phyloP scores from a whole-genome alignment of 2,329 filamentous ascomycete species.

The Colletotrichum plurivorum region DNA sequence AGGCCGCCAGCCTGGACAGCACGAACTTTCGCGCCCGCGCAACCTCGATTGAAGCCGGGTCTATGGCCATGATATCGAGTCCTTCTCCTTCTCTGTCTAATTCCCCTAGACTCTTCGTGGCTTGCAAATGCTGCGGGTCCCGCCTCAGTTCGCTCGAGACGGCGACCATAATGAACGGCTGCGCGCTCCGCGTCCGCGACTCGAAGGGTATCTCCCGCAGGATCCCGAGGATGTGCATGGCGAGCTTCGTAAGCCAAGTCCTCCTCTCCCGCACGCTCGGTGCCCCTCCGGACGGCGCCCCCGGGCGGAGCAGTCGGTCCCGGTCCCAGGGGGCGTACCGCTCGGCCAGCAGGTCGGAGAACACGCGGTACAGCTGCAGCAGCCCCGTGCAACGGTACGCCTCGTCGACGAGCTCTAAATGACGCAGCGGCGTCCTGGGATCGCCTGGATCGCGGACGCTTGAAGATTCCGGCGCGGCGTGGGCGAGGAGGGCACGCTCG shows the following conservation, averaged over 20 bases:
- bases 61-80: neutral
- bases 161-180: conserved; percentile 40
- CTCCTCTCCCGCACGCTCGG: conserved; percentile 39
- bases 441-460: conserved; percentile 40
- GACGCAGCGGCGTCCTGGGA: conserved; percentile 35
- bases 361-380: conserved; percentile 44
- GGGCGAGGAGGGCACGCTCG: conserved; percentile 32
- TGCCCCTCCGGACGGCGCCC: neutral
- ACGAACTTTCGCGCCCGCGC: conserved; percentile 37
- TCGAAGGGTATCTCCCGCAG: conserved; percentile 37
- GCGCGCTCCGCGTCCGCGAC: conserved; percentile 32
- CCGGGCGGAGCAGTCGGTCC: conserved; percentile 14
- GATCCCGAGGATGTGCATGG: conserved; percentile 40
- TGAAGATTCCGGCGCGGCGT: conserved; percentile 32
- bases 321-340: conserved; percentile 40
- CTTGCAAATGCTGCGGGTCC: neutral
- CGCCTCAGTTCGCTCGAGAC: conserved; percentile 40
- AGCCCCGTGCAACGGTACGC: conserved; percentile 41
- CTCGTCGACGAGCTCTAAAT: conserved; percentile 42
- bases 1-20: conserved; percentile 32
- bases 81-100: accelerated
- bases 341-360: conserved; percentile 42
- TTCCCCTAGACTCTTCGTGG: neutral
- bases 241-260: conserved; percentile 41
- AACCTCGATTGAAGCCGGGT: conserved; percentile 37